phyloP scores from a whole-genome alignment of 1,284 basidiomycete genomes.

The Rhodotorula sp. region DNA sequence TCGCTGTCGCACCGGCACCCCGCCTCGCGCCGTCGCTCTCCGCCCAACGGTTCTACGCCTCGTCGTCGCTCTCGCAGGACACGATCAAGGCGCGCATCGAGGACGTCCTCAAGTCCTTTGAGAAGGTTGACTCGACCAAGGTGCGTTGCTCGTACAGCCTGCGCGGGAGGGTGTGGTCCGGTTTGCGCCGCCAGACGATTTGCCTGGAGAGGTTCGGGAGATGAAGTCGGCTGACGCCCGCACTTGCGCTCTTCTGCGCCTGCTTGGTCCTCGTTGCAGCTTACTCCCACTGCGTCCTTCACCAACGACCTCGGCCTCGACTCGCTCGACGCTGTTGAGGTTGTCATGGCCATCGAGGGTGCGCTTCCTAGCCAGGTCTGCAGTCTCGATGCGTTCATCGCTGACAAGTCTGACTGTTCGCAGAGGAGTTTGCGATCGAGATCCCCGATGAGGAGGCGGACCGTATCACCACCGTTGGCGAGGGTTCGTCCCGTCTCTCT shows the following conservation, averaged over 20 bases:
- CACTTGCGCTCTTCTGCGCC: neutral
- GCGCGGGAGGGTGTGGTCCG: neutral
- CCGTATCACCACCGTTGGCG: slow-evolving; percentile 87
- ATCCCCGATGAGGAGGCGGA: slow-evolving; percentile 99
- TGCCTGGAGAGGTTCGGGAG: neutral
- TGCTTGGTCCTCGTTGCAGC: slow-evolving; percentile 53
- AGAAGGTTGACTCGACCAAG: slow-evolving; percentile 86
- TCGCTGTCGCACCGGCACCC: slow-evolving; percentile 14
- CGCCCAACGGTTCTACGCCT: slow-evolving; percentile 62
- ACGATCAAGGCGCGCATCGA: slow-evolving; percentile 78
- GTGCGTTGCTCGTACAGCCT: slow-evolving; percentile 53
- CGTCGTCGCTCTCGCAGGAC: slow-evolving; percentile 69
- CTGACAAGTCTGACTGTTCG: neutral
- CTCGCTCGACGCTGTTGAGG: slow-evolving; percentile 96
- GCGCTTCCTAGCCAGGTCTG: neutral
- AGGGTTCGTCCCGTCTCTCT: slow-evolving; percentile 62
- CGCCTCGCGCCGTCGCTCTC: slow-evolving; percentile 18
- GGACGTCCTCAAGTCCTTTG: slow-evolving; percentile 88
- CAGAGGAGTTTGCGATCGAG: slow-evolving; percentile 77
- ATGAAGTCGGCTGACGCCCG: neutral
- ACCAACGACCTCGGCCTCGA: slow-evolving; percentile 87
- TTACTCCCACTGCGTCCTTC: slow-evolving; percentile 73
- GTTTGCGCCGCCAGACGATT: neutral
- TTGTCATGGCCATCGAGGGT: slow-evolving; percentile 95
- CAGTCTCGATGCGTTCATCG: neutral